Evolutionary conservation across 805 yeast species (phyloP).

Genomic region (Komagataella populi): DNA sequence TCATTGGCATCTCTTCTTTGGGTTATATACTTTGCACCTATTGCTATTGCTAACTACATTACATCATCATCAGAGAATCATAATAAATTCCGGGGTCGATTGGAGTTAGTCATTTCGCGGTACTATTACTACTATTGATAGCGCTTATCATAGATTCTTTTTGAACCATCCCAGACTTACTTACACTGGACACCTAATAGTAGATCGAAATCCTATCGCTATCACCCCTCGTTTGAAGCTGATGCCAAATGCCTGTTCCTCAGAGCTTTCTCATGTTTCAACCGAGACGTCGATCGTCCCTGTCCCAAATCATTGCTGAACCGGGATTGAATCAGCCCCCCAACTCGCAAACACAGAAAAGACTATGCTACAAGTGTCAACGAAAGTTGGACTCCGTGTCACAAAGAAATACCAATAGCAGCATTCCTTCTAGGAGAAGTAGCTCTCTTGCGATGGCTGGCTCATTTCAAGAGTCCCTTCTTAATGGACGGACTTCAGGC

Average conservation of each 20-base stretch:
- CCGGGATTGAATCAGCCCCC: not conserved
- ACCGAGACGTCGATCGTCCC: slow-evolving; percentile 11
- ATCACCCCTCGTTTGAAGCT: too few species aligned
- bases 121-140: too few species aligned
- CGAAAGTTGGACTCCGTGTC: not conserved
- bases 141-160: not conserved
- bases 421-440: not conserved
- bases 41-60: not conserved
- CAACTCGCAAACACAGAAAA: not conserved
- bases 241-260: not conserved
- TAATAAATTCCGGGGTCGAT: not conserved
- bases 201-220: not conserved
- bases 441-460: slow-evolving; percentile 1
- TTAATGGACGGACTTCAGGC: slow-evolving; percentile 10
- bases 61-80: not conserved
- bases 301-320: slow-evolving; percentile 6
- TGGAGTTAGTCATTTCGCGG: not conserved
- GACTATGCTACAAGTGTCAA: not conserved
- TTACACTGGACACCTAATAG: not conserved
- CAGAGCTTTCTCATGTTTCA: slow-evolving; percentile 2
- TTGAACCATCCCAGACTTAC: not conserved
- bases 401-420: not conserved
- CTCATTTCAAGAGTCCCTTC: slow-evolving; percentile 11
- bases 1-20: too few species aligned
- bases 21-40: not conserved